Percentiles rank a stretch among this genome's conserved stretches.
phyloP scores from a whole-genome alignment of 352 stramenopile species.

The Phytopythium ostracodes region DNA sequence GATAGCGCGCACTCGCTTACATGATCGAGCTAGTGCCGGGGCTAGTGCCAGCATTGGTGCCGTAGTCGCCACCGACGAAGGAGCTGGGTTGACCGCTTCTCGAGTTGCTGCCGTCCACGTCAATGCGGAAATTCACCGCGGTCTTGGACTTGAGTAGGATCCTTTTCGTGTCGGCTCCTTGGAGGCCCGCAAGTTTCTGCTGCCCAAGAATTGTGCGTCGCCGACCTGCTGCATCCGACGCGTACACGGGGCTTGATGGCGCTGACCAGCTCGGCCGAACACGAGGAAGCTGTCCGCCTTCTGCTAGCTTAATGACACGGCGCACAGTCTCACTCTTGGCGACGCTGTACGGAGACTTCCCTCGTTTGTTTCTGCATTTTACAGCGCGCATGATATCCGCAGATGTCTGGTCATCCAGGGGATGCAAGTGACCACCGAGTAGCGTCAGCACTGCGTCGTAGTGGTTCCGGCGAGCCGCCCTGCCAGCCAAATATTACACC shows the following conservation, averaged over 20 bases:
- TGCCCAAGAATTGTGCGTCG: not conserved
- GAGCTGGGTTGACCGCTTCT: not conserved
- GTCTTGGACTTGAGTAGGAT: conserved; percentile 2
- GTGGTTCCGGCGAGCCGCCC: conserved; percentile 54
- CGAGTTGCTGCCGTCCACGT: not conserved
- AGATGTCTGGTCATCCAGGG: conserved; percentile 19
- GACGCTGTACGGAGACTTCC: conserved; percentile 33
- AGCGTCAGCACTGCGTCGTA: conserved; percentile 54
- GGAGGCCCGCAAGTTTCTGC: not conserved
- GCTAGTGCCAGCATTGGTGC: too few relatives aligned
- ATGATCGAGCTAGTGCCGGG: not conserved
- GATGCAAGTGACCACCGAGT: conserved; percentile 32
- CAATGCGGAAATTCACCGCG: not conserved
- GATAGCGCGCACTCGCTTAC: not conserved
- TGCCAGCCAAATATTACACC: too few relatives aligned
- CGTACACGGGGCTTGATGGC: not conserved
- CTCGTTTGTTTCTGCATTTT: conserved; percentile 39
- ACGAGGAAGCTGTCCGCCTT: conserved; percentile 41
- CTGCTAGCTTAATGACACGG: conserved; percentile 35
- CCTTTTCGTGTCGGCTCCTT: not conserved
- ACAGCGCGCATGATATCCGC: conserved; percentile 31
- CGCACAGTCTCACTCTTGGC: conserved; percentile 44
- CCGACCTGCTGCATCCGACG: not conserved
- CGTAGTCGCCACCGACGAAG: too few relatives aligned
- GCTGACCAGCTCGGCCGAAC: conserved; percentile 7